Evolutionary conservation across 768 basidiomycete genomes (phyloP), one percentile per base, ranked within the genome.

Genomic region (Boletus pseudopeckii): DNA sequence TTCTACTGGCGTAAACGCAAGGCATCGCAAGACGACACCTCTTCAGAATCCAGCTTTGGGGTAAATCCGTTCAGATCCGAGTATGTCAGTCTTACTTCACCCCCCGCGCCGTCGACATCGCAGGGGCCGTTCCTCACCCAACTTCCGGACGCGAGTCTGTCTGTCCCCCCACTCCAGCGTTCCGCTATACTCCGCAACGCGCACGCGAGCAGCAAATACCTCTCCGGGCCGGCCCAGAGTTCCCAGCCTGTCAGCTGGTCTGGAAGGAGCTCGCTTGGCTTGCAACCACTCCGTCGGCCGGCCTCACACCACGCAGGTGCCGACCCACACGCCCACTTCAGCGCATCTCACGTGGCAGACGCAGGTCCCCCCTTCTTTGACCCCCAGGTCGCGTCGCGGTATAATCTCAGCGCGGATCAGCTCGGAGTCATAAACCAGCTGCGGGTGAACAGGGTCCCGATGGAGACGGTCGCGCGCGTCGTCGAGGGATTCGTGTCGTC

Each of bases 381-480:
- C 22, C 1, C 54, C 2, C 28, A 24, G 28, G 13, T 18, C 4
- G 4, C 28, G 14, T 32, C 48, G 41, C 45, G 34, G 15, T 41
- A 50, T 15, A 37, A 39, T 38, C 53, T 67, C 20, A 64, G 57
- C 4, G 17, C 37, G n/a, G 45, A 45, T 1, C 65, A 66, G 42
- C 22, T 54, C 26, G 53, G 56, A 22, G 24, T 56, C 36, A 40
- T 66, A 22, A 40, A 56, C 2, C 60, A 24, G 15, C 10, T 67
- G 38, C 48, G 50, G 7, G 14, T 7, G 32, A 42, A 53, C 33
- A 49, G 33, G 8, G 53, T 56, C 3, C 63, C 65, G 4, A 17
- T 22, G 6, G 63, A 62, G n/a, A 57, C 56, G 22, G 52, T 66
- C 17, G 7, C 44, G 13, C 60, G 55, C 7, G 52, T 65, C 34